A percentile compares a stretch with the other conserved stretches of the same genome.
Evolutionary conservation across 1,284 basidiomycete genomes (phyloP).

Genomic region (Malassezia japonica): DNA sequence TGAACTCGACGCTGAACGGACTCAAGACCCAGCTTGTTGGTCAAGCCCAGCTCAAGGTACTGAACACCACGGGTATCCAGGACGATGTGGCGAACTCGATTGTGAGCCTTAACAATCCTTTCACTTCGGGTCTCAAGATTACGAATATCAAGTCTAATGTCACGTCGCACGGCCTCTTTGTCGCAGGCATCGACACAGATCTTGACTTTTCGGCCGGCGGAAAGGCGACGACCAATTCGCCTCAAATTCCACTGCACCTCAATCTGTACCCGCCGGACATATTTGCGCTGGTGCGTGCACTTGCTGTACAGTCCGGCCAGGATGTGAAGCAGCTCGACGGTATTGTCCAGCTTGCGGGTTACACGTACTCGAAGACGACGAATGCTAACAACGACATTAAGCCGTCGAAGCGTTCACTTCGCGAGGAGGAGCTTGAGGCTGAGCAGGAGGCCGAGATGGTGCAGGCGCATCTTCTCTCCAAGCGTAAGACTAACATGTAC

Average conservation of each 20-base stretch:
- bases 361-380: slow-evolving; percentile 45
- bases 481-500: slow-evolving; percentile 38
- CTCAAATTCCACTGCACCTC: slow-evolving; percentile 58
- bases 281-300: slow-evolving; percentile 61
- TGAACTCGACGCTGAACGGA: slow-evolving; percentile 59
- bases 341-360: slow-evolving; percentile 63
- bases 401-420: slow-evolving; percentile 4
- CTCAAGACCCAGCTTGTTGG: slow-evolving; percentile 57
- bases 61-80: slow-evolving; percentile 58
- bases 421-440: neutral
- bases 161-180: slow-evolving; percentile 57
- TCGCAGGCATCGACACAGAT: slow-evolving; percentile 59
- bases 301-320: slow-evolving; percentile 60
- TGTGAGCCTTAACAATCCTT: slow-evolving; percentile 62
- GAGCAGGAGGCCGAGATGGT: neutral
- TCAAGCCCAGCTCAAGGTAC: slow-evolving; percentile 56
- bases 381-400: slow-evolving; percentile 6
- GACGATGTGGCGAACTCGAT: slow-evolving; percentile 62
- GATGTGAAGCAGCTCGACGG: slow-evolving; percentile 60
- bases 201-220: slow-evolving; percentile 57
- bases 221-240: slow-evolving; percentile 57
- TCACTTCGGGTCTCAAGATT: slow-evolving; percentile 58
- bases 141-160: slow-evolving; percentile 60
- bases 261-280: slow-evolving; percentile 64
- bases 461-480: slow-evolving; percentile 8